Evolutionary conservation across 441 rosid genomes (phyloP), one percentile per base, ranked within the genome.

Genomic region (Eruca vesicaria): DNA sequence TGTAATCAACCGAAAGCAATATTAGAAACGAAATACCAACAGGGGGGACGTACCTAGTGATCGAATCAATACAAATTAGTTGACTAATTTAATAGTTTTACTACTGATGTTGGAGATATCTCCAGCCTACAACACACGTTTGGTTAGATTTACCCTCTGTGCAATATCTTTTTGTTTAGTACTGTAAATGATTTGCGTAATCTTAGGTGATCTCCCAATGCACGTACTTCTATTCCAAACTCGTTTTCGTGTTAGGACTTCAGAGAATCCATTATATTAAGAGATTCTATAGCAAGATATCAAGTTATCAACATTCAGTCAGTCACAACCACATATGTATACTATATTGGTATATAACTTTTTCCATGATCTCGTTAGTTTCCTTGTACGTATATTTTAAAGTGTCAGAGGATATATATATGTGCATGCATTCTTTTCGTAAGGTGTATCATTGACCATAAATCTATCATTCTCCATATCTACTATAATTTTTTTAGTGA

Each of bases 101-200:
- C 43, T 32, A 70, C 18, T 29, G 32, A 61, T 66, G 61, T 53
- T 60, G 20, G 61, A 78, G 78, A 72, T 72, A 61, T 78, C 18
- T 62, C 55, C 75, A 76, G 75, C 75, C 75, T 76, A 62, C 6
- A 70, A 71, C 72, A 71, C 80, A 71, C 76, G 80, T 71, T 48
- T 52, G 6, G 7, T 19, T 52, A 52, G 57, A 52, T 52, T 52
- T 52, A 52, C 14, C 57, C 14, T 19, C 23, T 52, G 57, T 52
- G 26, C 66, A 41, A 63, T 63, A 76, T 69, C 32, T 38, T 52
- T 52, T 28, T 53, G 6, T 21, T 57, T 67, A 23, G 3, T 23
- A 3, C 59, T 23, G 32, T 55, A 31, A 69, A 76, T 76, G 3
- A 63, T 29, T 69, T 63, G 14, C 66, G 38, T 15, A 56, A 70